Evolutionary conservation across 2,329 filamentous ascomycete genomes (phyloP).

Genomic region (Beauveria sp.): DNA sequence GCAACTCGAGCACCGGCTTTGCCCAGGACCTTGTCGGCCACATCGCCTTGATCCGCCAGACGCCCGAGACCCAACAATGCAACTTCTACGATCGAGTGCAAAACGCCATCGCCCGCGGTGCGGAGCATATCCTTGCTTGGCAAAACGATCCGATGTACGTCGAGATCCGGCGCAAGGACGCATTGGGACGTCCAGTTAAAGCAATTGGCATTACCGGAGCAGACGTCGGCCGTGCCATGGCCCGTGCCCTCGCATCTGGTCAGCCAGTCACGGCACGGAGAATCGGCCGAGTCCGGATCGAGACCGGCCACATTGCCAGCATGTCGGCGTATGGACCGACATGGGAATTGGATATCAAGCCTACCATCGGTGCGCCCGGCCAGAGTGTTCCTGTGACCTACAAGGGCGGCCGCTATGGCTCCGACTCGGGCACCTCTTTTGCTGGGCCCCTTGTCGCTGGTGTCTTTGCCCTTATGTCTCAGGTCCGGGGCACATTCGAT

Average conservation of each 20-base stretch:
- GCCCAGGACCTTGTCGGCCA: neutral
- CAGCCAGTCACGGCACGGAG: neutral
- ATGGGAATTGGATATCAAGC: neutral
- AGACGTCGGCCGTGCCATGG: neutral
- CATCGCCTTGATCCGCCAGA: neutral
- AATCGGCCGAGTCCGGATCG: neutral
- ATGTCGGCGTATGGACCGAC: neutral
- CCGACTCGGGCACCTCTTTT: neutral
- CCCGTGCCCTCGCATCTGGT: neutral
- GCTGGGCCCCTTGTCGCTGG: neutral
- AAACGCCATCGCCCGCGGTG: neutral
- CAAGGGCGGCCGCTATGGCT: neutral
- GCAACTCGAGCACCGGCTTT: neutral
- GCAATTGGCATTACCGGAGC: neutral
- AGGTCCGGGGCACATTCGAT: conserved; percentile 6
- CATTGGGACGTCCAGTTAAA: neutral
- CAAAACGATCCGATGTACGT: neutral
- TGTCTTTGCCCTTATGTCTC: neutral
- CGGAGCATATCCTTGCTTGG: neutral
- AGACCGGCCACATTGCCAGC: neutral
- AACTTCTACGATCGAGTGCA: neutral
- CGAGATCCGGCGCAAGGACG: neutral
- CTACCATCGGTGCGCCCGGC: neutral
- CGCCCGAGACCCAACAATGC: neutral
- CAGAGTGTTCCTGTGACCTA: neutral